phyloP scores from a whole-genome alignment of 768 basidiomycete genomes.

The Auricularia sp. region DNA sequence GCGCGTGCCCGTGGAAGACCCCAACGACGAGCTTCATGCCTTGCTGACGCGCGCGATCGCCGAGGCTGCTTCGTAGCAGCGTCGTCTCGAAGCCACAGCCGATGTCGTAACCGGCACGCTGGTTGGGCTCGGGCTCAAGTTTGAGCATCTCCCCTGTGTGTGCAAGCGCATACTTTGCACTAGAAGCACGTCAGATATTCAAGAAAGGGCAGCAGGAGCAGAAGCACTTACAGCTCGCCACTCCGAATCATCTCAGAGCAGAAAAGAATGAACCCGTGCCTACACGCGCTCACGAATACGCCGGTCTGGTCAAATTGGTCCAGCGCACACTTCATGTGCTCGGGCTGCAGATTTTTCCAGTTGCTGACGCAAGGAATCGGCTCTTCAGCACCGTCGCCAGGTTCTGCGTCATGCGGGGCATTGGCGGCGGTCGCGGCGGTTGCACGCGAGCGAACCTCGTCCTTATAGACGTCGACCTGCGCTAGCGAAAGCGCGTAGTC shows the following conservation, averaged over 20 bases:
- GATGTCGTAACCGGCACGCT: constrained; percentile 21
- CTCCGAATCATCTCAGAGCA: constrained; percentile 5
- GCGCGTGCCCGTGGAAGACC: constrained; percentile 21
- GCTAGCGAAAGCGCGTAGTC: not conserved
- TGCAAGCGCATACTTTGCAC: constrained; percentile 21
- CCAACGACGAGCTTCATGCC: constrained; percentile 13
- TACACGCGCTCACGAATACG: constrained; percentile 1
- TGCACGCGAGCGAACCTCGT: not conserved
- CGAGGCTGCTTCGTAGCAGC: constrained; percentile 14
- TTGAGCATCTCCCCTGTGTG: constrained; percentile 12
- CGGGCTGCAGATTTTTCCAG: not conserved
- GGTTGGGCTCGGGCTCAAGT: constrained; percentile 12
- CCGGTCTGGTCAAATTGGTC: constrained; percentile 1
- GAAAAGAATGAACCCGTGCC: constrained; percentile 3
- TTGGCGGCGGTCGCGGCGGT: not conserved
- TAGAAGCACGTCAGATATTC: not conserved
- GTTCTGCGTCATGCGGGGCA: not conserved
- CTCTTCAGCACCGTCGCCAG: not conserved
- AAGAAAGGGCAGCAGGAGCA: too few relatives aligned
- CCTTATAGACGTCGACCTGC: constrained; percentile 1
- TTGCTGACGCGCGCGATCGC: not conserved
- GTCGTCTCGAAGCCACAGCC: constrained; percentile 19
- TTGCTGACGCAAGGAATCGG: not conserved
- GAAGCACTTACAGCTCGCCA: not conserved
- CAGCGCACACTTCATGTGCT: not conserved